These are phyloP conservation scores for Sclerotinia sclerotiorum DNA, from an alignment of 2,329 filamentous ascomycete genomes.

Conservation along the genomic window DNA sequence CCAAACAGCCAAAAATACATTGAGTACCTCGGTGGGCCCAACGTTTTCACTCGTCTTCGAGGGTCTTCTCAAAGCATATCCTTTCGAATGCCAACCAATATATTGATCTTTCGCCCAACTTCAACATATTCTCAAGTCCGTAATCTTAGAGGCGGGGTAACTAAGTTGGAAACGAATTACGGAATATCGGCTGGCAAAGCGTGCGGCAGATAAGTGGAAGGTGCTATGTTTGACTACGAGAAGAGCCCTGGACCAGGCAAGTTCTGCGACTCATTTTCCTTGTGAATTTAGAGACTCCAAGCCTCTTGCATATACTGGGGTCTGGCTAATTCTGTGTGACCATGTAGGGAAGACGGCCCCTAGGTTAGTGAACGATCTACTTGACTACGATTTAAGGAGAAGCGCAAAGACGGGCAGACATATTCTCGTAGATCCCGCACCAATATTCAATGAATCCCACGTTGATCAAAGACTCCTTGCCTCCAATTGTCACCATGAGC, in stretches of 20 bases:
- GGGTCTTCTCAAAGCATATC: not conserved
- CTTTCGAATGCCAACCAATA: not conserved
- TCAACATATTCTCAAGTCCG: not conserved
- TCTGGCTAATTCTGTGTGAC: slow-evolving; percentile 8
- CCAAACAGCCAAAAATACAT: slow-evolving; percentile 4
- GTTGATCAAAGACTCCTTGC: slow-evolving; percentile 38
- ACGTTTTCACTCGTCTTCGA: not conserved
- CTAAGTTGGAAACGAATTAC: slow-evolving; percentile 2
- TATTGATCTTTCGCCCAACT: not conserved
- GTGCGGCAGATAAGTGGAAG: not conserved
- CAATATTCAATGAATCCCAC: slow-evolving; percentile 45
- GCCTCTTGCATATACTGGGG: not conserved
- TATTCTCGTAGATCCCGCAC: slow-evolving; percentile 58
- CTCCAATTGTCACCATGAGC: slow-evolving; percentile 57
- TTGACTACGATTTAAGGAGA: slow-evolving; percentile 46
- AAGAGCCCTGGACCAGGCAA: slow-evolving; percentile 22
- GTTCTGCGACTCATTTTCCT: slow-evolving; percentile 8
- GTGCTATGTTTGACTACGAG: slow-evolving; percentile 19
- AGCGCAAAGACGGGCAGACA: slow-evolving; percentile 42
- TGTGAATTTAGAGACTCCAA: not conserved
- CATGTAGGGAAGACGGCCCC: slow-evolving; percentile 52
- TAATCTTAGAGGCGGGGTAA: slow-evolving; percentile 16
- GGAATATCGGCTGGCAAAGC: not conserved
- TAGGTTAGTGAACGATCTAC: slow-evolving; percentile 47
- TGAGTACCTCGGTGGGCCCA: not conserved